These are phyloP conservation scores for Magnaporthales sp. DNA, from an alignment of 2,329 filamentous ascomycete genomes.

Conservation along the genomic window DNA sequence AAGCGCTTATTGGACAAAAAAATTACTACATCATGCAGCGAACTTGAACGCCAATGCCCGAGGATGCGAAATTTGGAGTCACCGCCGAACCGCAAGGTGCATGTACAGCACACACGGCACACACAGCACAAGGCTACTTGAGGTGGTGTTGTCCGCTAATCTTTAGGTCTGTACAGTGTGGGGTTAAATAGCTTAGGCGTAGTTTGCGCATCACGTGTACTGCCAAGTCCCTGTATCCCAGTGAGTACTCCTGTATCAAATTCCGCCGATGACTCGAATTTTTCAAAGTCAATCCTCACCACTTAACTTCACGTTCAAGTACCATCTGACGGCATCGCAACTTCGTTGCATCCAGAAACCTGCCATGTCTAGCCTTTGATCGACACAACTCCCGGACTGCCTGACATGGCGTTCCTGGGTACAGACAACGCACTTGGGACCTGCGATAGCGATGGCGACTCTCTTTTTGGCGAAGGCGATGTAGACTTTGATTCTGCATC, in stretches of 20 bases:
- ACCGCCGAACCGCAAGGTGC: background rate
- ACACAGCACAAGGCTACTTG: background rate
- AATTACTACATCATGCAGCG: background rate
- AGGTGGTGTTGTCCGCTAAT: background rate
- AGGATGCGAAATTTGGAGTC: background rate
- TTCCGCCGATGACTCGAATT: background rate
- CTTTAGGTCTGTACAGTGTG: background rate
- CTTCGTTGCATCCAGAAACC: background rate
- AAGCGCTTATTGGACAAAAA: background rate
- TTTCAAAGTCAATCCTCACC: background rate
- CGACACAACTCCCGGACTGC: background rate
- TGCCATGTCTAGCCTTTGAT: background rate
- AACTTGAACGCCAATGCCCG: background rate
- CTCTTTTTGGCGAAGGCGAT: background rate
- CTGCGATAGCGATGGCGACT: conserved; percentile 2
- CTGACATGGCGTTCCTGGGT: background rate
- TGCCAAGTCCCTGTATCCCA: background rate
- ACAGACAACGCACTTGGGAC: background rate
- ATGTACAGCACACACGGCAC: background rate
- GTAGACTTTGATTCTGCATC: background rate
- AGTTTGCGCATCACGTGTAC: background rate
- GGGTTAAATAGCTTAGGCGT: background rate
- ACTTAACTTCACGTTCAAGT: background rate
- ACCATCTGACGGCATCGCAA: background rate
- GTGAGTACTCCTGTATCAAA: background rate